These are phyloP conservation scores for Bombardia bombarda DNA, from an alignment of 495 filamentous ascomycete species.

Conservation along the genomic window DNA sequence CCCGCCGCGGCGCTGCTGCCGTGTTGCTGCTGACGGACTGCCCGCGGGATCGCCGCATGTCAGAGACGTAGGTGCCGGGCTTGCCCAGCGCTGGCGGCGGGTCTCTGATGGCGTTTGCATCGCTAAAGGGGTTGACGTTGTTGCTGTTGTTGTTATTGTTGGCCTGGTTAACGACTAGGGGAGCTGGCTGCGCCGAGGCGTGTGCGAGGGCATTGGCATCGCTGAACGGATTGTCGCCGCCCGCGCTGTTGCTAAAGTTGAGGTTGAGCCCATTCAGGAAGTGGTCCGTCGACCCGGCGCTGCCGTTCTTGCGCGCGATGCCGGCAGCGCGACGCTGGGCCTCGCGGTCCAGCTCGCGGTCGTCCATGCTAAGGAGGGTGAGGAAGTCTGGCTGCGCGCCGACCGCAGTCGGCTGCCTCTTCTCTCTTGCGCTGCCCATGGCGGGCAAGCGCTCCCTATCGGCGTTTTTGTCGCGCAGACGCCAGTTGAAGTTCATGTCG, in stretches of 20 bases:
- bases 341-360: slow-evolving; percentile 26
- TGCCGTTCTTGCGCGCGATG: slow-evolving; percentile 17
- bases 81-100: slow-evolving; percentile 14
- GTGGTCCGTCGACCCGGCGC: slow-evolving; percentile 21
- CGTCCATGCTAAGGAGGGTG: slow-evolving; percentile 29
- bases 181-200: slow-evolving; percentile 28
- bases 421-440: slow-evolving; percentile 1
- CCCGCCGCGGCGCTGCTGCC: slow-evolving; percentile 14
- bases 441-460: slow-evolving; percentile 5
- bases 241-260: slow-evolving; percentile 25
- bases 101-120: slow-evolving; percentile 27
- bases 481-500: slow-evolving; percentile 28
- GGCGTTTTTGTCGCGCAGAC: slow-evolving; percentile 13
- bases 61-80: slow-evolving; percentile 32
- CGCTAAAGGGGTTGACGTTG: slow-evolving; percentile 41
- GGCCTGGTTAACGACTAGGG: slow-evolving; percentile 21
- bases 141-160: too few relatives aligned
- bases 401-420: slow-evolving; percentile 12
- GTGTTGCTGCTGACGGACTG: slow-evolving; percentile 28
- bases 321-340: slow-evolving; percentile 21
- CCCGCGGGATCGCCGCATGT: slow-evolving; percentile 37
- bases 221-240: slow-evolving; percentile 29
- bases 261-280: slow-evolving; percentile 34
- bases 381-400: slow-evolving; percentile 32
- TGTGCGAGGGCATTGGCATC: slow-evolving; percentile 35